Percentiles rank a stretch among this genome's conserved stretches.
phyloP scores from a whole-genome alignment of 1,139 yeast species.

The Pichia kudriavzevii region DNA sequence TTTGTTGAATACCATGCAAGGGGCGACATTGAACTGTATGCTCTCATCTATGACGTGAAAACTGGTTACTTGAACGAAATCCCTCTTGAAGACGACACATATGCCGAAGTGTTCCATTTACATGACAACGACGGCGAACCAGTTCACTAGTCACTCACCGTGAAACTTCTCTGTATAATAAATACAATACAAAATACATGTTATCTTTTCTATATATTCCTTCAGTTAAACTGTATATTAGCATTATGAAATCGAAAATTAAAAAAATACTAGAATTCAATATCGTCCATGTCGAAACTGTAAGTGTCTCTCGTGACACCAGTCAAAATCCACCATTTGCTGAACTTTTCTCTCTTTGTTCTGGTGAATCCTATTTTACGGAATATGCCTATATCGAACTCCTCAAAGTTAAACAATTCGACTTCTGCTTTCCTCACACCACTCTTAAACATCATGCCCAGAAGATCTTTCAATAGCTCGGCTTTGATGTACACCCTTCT shows the following conservation, averaged over 20 bases:
- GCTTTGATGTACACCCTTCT: conserved; percentile 58
- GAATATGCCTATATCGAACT: conserved; percentile 31
- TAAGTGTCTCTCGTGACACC: conserved; percentile 43
- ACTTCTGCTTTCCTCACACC: conserved; percentile 32
- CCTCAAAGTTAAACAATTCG: conserved; percentile 48
- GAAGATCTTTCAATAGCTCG: conserved; percentile 55
- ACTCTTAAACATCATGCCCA: conserved; percentile 22
- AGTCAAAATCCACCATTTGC: conserved; percentile 14
- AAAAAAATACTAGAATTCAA: conserved; percentile 13
- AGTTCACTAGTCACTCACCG: too few relatives aligned
- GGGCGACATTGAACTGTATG: conserved; percentile 82
- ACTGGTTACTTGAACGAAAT: conserved; percentile 60
- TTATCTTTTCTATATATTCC: not conserved
- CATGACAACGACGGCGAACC: conserved; percentile 3
- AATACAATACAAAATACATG: not conserved
- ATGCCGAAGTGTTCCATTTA: conserved; percentile 6
- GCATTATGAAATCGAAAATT: not conserved
- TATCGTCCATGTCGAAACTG: conserved; percentile 30
- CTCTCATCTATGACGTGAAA: conserved; percentile 79
- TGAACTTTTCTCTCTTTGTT: conserved; percentile 1
- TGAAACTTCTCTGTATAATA: not conserved
- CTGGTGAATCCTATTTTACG: conserved; percentile 28
- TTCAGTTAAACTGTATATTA: not conserved
- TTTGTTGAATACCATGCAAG: conserved; percentile 64
- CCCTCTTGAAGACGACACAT: conserved; percentile 43